Evolutionary conservation across 192 early-diverging fungal genomes (phyloP), one percentile per base, ranked within the genome.

Genomic region (Bifiguratus adelaidae): DNA sequence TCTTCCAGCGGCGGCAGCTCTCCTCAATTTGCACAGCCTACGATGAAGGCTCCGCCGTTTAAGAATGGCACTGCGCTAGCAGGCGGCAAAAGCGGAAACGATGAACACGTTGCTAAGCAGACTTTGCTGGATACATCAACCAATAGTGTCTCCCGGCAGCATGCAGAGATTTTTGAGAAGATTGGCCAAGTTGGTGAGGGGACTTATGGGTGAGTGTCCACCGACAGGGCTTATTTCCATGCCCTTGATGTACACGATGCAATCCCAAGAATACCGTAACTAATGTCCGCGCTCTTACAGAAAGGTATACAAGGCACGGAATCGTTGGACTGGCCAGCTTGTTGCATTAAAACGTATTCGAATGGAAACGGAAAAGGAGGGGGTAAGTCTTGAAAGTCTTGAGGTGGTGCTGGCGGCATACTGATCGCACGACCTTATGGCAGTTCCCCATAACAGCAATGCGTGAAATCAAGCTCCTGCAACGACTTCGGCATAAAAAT

Each of bases 401-500:
- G 15, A 3, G 2, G 29, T 1, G 8, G 30, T 4, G 42, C 23
- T 40, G 33, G 13, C 34, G 18, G 16, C 22, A 23, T 4, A 11
- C 24, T 11, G 12, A n/a, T 56, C 21, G 16, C 21, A 22, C 24
- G 27, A n/a, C 24, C 19, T 16, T 38, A 20, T 18, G 12, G 3
- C 45, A 77, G 64, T 89, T 90, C 56, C 88, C 88, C 15, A 85
- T 90, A 46, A 90, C 88, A 8, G 84, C 86, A 3, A 81, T 90
- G 77, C 74, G 88, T 34, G 88, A 90, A 58, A 89, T 90, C 52
- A 86, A 86, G 30, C 45, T 90, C 21, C 58, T 90, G 13, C 75
- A 80, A 54, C 64, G 69, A 23, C 56, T 86, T 40, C 67, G 57
- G 28, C 85, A 89, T 50, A 65, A 74, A 7, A 80, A 83, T 56